These are phyloP conservation scores for Metahyphopichia silvanorum DNA, from an alignment of 805 yeast species.

Conservation along the genomic window DNA sequence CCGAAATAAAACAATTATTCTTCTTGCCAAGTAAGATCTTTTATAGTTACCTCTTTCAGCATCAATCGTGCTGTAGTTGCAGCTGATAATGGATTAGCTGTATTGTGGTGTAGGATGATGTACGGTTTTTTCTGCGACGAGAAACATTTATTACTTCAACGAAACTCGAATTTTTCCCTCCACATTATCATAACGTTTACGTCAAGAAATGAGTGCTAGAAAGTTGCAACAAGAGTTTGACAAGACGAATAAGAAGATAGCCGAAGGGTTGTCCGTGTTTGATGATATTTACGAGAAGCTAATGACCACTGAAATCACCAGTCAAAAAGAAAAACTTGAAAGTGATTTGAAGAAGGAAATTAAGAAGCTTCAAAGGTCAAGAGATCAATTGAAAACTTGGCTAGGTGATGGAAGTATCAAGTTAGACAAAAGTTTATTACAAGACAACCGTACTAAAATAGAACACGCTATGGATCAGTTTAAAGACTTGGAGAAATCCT, in stretches of 20 bases:
- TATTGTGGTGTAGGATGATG: too few species aligned
- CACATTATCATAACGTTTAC: too few species aligned
- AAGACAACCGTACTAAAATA: conserved; percentile 62
- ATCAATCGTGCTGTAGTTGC: too few species aligned
- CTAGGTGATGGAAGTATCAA: conserved; percentile 86
- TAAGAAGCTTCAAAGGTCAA: conserved; percentile 85
- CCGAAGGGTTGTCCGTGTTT: conserved; percentile 85
- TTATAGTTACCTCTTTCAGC: too few species aligned
- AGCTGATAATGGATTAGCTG: too few species aligned
- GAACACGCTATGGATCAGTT: conserved; percentile 97
- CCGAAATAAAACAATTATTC: too few species aligned
- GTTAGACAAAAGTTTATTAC: conserved; percentile 47
- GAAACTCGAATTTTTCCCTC: too few species aligned
- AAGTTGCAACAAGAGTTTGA: conserved; percentile 75
- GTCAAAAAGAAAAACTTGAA: conserved; percentile 92
- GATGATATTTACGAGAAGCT: conserved; percentile 86
- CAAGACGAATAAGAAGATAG: conserved; percentile 83
- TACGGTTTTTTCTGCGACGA: too few species aligned
- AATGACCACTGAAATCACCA: conserved; percentile 71
- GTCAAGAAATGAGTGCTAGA: conserved; percentile 35
- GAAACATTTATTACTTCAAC: too few species aligned
- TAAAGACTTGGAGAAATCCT: conserved; percentile 88
- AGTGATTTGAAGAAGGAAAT: conserved; percentile 91
- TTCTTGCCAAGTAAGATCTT: too few species aligned
- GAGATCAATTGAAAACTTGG: conserved; percentile 97